A percentile compares a stretch with the other conserved stretches of the same genome.
Evolutionary conservation across 2,329 filamentous ascomycete species (phyloP).

Genomic region (Tolypocladium capitatum): DNA sequence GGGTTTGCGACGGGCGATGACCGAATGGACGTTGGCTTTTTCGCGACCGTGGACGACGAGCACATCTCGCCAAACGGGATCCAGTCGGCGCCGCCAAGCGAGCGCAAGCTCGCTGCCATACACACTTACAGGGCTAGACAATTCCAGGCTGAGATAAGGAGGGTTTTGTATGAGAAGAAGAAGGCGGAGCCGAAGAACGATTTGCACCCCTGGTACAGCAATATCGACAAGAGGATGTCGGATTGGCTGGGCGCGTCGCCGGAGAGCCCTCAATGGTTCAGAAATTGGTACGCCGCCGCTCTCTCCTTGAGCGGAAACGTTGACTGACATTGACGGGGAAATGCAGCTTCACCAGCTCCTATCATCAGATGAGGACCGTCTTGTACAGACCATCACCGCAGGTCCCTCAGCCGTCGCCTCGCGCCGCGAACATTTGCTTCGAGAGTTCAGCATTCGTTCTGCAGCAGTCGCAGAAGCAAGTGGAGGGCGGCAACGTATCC

Average conservation of each 20-base stretch:
- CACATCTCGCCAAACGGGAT: constrained; percentile 72
- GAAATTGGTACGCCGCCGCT: constrained; percentile 53
- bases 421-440: constrained; percentile 72
- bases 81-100: constrained; percentile 53
- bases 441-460: constrained; percentile 75
- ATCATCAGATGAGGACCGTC: constrained; percentile 79
- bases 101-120: constrained; percentile 79
- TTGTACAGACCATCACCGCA: constrained; percentile 87
- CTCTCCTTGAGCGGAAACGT: background rate
- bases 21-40: constrained; percentile 74
- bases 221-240: constrained; percentile 66
- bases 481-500: constrained; percentile 62
- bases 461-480: constrained; percentile 65
- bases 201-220: constrained; percentile 71
- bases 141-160: constrained; percentile 75
- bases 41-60: constrained; percentile 67
- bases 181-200: constrained; percentile 63
- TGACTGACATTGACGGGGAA: background rate
- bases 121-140: constrained; percentile 90
- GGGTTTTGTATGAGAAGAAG: constrained; percentile 77
- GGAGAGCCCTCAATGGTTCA: constrained; percentile 56
- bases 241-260: constrained; percentile 70
- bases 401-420: constrained; percentile 67
- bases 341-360: constrained; percentile 49
- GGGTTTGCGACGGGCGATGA: constrained; percentile 74